A percentile compares a stretch with the other conserved stretches of the same genome.
These are phyloP conservation scores for Rhododendron molle DNA, from an alignment of 148 eudicot genomes.

Conservation along the genomic window DNA sequence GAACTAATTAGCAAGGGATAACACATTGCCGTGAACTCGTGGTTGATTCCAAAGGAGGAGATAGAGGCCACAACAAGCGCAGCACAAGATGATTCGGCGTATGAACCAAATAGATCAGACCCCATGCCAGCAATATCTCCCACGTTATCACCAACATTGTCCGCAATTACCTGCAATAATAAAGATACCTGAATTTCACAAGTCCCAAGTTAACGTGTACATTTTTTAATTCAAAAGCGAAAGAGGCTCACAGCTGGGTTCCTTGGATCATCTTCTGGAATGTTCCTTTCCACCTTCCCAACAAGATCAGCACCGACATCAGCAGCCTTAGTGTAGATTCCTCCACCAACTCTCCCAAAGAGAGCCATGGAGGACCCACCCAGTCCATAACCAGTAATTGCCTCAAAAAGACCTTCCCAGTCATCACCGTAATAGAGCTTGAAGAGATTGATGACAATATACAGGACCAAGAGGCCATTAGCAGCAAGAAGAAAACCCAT, in stretches of 20 bases:
- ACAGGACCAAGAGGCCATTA: slow-evolving; percentile 49
- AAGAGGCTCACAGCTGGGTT: slow-evolving; percentile 70
- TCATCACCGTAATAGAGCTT: slow-evolving; percentile 65
- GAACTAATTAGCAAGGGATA: slow-evolving; percentile 62
- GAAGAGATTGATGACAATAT: slow-evolving; percentile 47
- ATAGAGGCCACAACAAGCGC: slow-evolving; percentile 70
- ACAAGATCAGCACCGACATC: slow-evolving; percentile 96
- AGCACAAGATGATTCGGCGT: slow-evolving; percentile 63
- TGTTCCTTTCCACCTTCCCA: slow-evolving; percentile 82
- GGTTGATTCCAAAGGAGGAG: slow-evolving; percentile 58
- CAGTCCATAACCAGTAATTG: slow-evolving; percentile 88
- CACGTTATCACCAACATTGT: slow-evolving; percentile 72
- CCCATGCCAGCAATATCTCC: slow-evolving; percentile 91
- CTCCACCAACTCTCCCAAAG: slow-evolving; percentile 87
- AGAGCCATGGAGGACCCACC: slow-evolving; percentile 95
- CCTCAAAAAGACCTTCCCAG: slow-evolving; percentile 70
- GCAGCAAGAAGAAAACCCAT: slow-evolving; percentile 83
- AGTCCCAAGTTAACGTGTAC: neutral
- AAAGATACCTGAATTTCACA: neutral
- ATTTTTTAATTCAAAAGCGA: neutral
- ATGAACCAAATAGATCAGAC: slow-evolving; percentile 68
- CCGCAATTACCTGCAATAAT: slow-evolving; percentile 61
- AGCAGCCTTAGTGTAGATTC: slow-evolving; percentile 89
- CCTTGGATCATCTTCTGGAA: slow-evolving; percentile 85
- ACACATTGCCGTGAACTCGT: slow-evolving; percentile 57